Percentiles rank a stretch among this genome's conserved stretches.
These are phyloP conservation scores for Trichopus zeylanicus DNA, from an alignment of 116 monocot genomes.

Conservation along the genomic window DNA sequence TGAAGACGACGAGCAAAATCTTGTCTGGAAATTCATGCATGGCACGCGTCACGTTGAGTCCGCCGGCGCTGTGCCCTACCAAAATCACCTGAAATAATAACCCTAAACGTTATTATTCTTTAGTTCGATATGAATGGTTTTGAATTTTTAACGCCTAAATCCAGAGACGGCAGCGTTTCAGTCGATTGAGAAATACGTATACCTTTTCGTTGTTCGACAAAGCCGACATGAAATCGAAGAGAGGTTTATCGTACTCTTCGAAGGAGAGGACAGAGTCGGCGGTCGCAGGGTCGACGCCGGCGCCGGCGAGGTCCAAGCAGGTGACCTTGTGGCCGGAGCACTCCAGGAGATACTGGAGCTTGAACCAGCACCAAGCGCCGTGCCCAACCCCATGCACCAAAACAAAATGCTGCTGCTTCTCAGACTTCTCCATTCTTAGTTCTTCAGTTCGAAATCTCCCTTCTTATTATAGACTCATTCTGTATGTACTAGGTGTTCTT, in stretches of 20 bases:
- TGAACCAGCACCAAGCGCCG: conserved; percentile 3
- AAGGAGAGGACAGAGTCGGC: conserved; percentile 23
- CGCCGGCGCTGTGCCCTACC: conserved; percentile 54
- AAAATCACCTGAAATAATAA: conserved; percentile 37
- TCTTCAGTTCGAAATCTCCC: too few species aligned
- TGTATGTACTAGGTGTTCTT: too few species aligned
- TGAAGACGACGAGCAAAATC: conserved; percentile 26
- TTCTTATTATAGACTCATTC: too few species aligned
- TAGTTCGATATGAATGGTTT: too few species aligned
- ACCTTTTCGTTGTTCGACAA: conserved; percentile 13
- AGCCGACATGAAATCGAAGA: conserved; percentile 32
- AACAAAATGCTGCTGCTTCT: conserved; percentile 1
- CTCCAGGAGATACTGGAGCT: conserved; percentile 1
- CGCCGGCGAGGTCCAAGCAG: conserved; percentile 38
- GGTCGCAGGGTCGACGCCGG: conserved; percentile 22
- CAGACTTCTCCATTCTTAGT: too few species aligned
- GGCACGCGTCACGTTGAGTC: conserved; percentile 30
- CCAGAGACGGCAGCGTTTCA: too few species aligned
- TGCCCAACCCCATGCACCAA: conserved; percentile 5
- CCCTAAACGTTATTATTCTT: too few species aligned
- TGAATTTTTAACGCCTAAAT: too few species aligned
- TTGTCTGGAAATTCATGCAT: conserved; percentile 27
- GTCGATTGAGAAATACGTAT: too few species aligned
- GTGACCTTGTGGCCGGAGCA: conserved; percentile 30
- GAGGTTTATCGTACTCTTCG: conserved; percentile 39